Evolutionary conservation across 257 asterid species (phyloP), one percentile per base, ranked within the genome.

Genomic region (Jacaranda copaia): DNA sequence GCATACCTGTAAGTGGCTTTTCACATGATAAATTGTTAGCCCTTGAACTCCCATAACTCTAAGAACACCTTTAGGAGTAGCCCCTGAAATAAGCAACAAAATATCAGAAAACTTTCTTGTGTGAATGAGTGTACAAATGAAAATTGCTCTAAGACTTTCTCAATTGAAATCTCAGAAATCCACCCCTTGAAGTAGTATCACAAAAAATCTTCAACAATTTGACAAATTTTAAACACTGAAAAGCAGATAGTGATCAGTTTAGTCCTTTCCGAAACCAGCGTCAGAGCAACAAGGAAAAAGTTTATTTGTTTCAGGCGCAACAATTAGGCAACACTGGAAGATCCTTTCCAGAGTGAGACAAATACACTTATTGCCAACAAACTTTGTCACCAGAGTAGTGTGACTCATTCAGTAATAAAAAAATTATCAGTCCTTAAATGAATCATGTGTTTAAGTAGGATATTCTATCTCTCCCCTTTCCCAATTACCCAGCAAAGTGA

Each of bases 1-100:
- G 67, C 25, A 60, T 73, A 94, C 99, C 98, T 94, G 99, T 82
- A 92, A 87, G 88, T 94, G 99, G 85, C 99, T 94, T 84, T 94
- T 94, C 51, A 94, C 99, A 85, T 94, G 99, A 85, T 94, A 94
- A 82, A 94, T 94, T 73, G 98, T 94, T 38, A 94, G 87, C 62
- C 98, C 96, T 86, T 94, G 96, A 75, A 92, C 99, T 72, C 99
- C 99, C 99, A 94, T 94, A 75, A 94, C 97, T 85, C 99, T 79
- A 6, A 92, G 98, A 75, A 94, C 99, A 73, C 98, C 99, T 84
- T 94, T 94, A 32, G 99, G 99, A n/a, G 99, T 94, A 68, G 99
- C 99, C 77, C 99, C 98, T 92, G 89, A 76, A 86, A 75, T 32
- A 73, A 7, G 58, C 40, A 58, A 16, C 38, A 63, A 85, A 62